Base-by-base conservation (phyloP, 257 asterid genomes). In the Parsonsia alboflavescens region DNA sequence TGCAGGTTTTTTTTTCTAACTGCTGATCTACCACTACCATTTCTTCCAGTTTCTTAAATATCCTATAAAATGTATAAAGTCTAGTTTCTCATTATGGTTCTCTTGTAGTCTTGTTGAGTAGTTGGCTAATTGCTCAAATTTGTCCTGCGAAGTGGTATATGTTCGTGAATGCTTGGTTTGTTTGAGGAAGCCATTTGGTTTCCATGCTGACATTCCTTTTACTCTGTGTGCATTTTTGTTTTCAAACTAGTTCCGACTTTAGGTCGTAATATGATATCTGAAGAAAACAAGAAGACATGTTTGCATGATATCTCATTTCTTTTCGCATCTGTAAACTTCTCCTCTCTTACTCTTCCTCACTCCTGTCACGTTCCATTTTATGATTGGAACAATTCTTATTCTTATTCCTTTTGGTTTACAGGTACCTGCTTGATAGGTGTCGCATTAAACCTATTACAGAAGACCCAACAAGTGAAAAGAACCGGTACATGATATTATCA, bases 361-460 rank as follows among this genome's bases (percentile, higher is more conserved):
- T 24, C 41, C 28, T 59, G 65, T 24, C 7, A 16, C 28, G 13
- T 16, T 39, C 33, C 21, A n/a, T 44, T 49, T 69, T 49, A 36
- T 49, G 28, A 56, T 39, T 39, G 21, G 49, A 36, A 9, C 8
- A 58, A 62, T 66, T 46, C 39, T 49, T 41, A 21, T 4, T 44
- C 72, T 65, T 58, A 33, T 65, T 58, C 73, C 71, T 30, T 39
- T 19, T 75, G 79, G 24, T 68, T 82, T 73, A 11, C 41, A 94
- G 97, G 63, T 90, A 89, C 84, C 67, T 94, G 89, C 89, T 94
- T 78, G 89, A 94, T 71, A 85, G 86, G 83, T 92, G 97, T 41
- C 96, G 97, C 73, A 41, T 90, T 77, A 94, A 94, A 79, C 97
- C 99, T 49, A 73, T 92, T 59, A 88, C 90, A 1, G 96, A 88